Evolutionary conservation across 305 asterid genomes (phyloP), one percentile per base, ranked within the genome.

Genomic region (Plantago coronopus): DNA sequence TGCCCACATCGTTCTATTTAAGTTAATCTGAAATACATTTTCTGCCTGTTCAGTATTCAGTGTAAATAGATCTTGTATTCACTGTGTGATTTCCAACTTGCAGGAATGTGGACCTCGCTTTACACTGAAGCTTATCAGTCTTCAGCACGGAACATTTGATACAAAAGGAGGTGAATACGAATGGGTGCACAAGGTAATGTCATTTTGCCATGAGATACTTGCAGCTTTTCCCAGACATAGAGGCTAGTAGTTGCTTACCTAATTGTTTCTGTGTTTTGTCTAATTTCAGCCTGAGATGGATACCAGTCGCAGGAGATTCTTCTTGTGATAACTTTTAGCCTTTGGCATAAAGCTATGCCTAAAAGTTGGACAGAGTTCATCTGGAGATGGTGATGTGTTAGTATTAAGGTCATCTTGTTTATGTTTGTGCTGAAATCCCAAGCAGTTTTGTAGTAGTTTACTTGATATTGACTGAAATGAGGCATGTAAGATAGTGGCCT

Each of bases 81-180:
- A 43, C 44, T 34, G 37, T 51, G 44, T 51, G 44, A 31, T 66
- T 48, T 21, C 17, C 20, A 49, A 57, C 48, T 62, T 69, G 57
- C 83, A 91, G 95, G 98, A 93, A 73, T 93, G 97, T 17, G 98
- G 98, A 29, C 98, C 98, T 59, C 83, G 85, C 56, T 93, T 93
- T 79, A 87, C 96, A n/a, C 57, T 93, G 80, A 93, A 93, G 74
- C 81, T 93, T 55, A 76, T 72, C 67, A 89, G 96, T 74, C 83
- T 93, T 62, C 96, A 93, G 63, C 91, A 89, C 51, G 97, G 98
- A 64, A 93, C 97, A 20, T 93, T 93, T 63, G 96, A 89, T 70
- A 81, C 97, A 0, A 83, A 75, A 77, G 87, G 88, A 51, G 96
- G 97, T 58, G 98, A 93, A 78, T 93, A 77, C 63, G 97, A 93